phyloP scores from a whole-genome alignment of 2,329 filamentous ascomycete genomes.

The Fusarium xylarioides region DNA sequence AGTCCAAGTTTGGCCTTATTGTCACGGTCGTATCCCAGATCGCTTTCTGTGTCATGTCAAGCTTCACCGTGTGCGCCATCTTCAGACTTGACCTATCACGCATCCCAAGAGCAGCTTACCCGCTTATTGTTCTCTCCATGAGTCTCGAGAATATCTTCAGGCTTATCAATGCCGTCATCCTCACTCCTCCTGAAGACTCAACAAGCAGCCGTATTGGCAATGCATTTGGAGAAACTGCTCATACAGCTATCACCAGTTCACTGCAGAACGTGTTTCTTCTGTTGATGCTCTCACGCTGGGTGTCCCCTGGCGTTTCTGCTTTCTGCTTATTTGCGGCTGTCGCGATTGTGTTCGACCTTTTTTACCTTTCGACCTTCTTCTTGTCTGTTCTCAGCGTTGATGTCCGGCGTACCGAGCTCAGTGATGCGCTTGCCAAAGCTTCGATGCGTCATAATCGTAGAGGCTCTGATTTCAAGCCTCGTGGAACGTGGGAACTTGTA shows the following conservation, averaged over 20 bases:
- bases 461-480: constrained; percentile 35
- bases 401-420: constrained; percentile 77
- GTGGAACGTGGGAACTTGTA: constrained; percentile 66
- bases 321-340: constrained; percentile 82
- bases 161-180: constrained; percentile 79
- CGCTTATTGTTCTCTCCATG: constrained; percentile 78
- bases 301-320: constrained; percentile 75
- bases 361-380: constrained; percentile 83
- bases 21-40: constrained; percentile 76
- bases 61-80: constrained; percentile 81
- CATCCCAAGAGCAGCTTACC: constrained; percentile 78
- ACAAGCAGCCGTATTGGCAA: constrained; percentile 76
- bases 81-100: constrained; percentile 78
- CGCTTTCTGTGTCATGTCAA: constrained; percentile 76
- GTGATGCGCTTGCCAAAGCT: constrained; percentile 72
- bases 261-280: constrained; percentile 75
- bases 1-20: constrained; percentile 77
- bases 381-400: constrained; percentile 82
- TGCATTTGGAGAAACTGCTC: constrained; percentile 77
- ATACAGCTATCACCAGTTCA: constrained; percentile 73
- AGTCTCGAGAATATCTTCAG: constrained; percentile 83
- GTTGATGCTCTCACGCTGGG: constrained; percentile 70
- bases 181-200: constrained; percentile 73
- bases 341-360: constrained; percentile 78
- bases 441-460: constrained; percentile 53